A percentile compares a stretch with the other conserved stretches of the same genome.
Evolutionary conservation across 371 early-diverging fungal genomes (phyloP).

Genomic region (Lichtheimia ornata): DNA sequence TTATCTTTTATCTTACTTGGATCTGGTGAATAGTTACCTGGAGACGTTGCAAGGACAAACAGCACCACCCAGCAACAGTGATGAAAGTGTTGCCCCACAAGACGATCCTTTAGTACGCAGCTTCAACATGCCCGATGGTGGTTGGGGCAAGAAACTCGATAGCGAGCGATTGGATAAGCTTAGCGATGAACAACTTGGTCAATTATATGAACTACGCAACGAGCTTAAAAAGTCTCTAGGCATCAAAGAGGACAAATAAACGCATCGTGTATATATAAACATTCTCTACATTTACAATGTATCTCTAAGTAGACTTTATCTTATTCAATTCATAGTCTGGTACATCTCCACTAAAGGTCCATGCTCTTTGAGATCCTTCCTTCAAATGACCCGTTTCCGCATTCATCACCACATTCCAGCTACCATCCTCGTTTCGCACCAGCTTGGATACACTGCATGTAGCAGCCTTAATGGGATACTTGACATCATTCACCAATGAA

Average conservation of each 20-base stretch:
- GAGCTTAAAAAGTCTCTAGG: constrained; percentile 54
- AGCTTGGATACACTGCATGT: constrained; percentile 34
- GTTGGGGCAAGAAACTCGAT: constrained; percentile 59
- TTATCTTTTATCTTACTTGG: too few relatives aligned
- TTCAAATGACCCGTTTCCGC: constrained; percentile 29
- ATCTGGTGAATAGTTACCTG: constrained; percentile 20
- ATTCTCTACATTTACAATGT: not conserved
- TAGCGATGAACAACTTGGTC: constrained; percentile 70
- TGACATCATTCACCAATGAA: constrained; percentile 25
- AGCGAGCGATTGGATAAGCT: constrained; percentile 55
- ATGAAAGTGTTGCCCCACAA: constrained; percentile 26
- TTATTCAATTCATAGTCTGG: constrained; percentile 36
- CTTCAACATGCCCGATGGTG: constrained; percentile 32
- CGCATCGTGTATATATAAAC: not conserved
- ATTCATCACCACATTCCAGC: constrained; percentile 27
- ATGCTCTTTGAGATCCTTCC: constrained; percentile 36
- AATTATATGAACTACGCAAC: constrained; percentile 62
- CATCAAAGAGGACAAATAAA: constrained; percentile 20
- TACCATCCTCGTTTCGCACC: constrained; percentile 20
- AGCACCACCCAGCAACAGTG: constrained; percentile 22
- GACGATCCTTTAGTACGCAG: constrained; percentile 38
- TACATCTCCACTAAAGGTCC: constrained; percentile 41
- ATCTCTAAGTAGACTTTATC: not conserved
- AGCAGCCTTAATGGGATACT: constrained; percentile 25
- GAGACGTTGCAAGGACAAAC: constrained; percentile 37